Evolutionary conservation across 2,329 filamentous ascomycete species (phyloP).

Genomic region (Mycocentrospora acerina): DNA sequence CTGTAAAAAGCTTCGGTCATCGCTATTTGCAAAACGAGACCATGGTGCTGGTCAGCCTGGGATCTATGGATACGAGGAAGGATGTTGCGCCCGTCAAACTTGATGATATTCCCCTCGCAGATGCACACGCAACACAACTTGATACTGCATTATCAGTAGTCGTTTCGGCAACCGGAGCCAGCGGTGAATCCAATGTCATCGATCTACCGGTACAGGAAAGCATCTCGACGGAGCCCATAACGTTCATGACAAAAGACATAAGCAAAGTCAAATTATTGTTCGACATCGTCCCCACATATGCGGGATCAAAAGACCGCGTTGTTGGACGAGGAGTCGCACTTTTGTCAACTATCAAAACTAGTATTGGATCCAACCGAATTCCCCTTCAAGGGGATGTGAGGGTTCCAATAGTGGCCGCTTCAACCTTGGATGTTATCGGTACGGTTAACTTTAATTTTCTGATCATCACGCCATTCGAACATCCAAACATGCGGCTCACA

Average conservation of each 20-base stretch:
- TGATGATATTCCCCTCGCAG: slow-evolving; percentile 81
- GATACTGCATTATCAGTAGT: slow-evolving; percentile 93
- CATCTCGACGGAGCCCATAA: slow-evolving; percentile 88
- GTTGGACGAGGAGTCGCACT: slow-evolving; percentile 88
- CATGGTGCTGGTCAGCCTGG: slow-evolving; percentile 87
- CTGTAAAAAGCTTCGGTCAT: slow-evolving; percentile 94
- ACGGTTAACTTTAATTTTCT: slow-evolving; percentile 96
- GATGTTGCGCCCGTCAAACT: slow-evolving; percentile 77
- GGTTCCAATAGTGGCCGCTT: slow-evolving; percentile 84
- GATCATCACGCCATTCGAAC: slow-evolving; percentile 89
- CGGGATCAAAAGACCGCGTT: slow-evolving; percentile 75
- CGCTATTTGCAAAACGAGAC: slow-evolving; percentile 87
- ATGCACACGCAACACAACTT: slow-evolving; percentile 88
- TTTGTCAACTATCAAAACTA: slow-evolving; percentile 81
- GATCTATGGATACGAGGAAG: slow-evolving; percentile 92
- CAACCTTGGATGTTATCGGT: slow-evolving; percentile 84
- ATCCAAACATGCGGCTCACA: slow-evolving; percentile 90
- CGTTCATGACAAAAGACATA: slow-evolving; percentile 78
- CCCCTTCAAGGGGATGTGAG: slow-evolving; percentile 89
- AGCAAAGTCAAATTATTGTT: slow-evolving; percentile 86
- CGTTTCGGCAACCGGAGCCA: slow-evolving; percentile 80
- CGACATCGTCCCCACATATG: slow-evolving; percentile 93
- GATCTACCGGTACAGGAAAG: slow-evolving; percentile 94
- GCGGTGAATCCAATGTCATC: slow-evolving; percentile 83
- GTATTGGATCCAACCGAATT: slow-evolving; percentile 81